Base-by-base conservation (phyloP, 257 asterid species). In the Lycium barbarum region DNA sequence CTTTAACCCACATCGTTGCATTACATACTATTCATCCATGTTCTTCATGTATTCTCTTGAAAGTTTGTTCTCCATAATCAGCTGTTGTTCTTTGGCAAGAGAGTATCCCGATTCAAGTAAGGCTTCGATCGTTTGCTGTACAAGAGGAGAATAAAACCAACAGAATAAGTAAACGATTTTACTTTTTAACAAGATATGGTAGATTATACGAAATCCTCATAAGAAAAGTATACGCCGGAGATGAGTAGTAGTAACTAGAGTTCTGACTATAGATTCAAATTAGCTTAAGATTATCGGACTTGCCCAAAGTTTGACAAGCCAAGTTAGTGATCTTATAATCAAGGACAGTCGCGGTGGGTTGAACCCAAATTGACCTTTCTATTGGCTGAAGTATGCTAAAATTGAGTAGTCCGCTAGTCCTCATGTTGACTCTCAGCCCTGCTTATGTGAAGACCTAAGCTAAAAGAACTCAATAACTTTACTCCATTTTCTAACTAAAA, bases 11-110 rank as follows among this genome's bases (percentile, higher is more conserved):
- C 11, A 26, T 51, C 13, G 49, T 78, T 72, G 58, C 80, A 72
- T 36, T 3, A 22, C 26, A 15, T 53, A 51, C 88, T 90, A 88
- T 84, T 91, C 92, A 59, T 94, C 98, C 82, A 96, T 90, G 89
- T 96, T 93, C 93, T 96, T 96, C 98, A 95, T 90, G 94, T 95
- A 96, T 88, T 96, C 99, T 92, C 93, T 93, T 18, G 99, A 93
- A 81, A 96, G 98, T 90, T 95, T 95, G 26, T 89, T 90, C 55
- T 89, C 98, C 93, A 85, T 87, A 57, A 96, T 87, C 70, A 95
- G 92, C 89, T 88, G 90, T 87, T 96, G 99, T 91, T 96, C 99
- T 86, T 70, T 89, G 36, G 91, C 84, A 35, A 96, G 98, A 87
- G 92, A 92, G 84, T 89, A 74, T 76, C 98, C 99, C 20, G 99